Conservation (phyloP, 2,329 filamentous ascomycete species). For the Arachnomyces sp. region DNA sequence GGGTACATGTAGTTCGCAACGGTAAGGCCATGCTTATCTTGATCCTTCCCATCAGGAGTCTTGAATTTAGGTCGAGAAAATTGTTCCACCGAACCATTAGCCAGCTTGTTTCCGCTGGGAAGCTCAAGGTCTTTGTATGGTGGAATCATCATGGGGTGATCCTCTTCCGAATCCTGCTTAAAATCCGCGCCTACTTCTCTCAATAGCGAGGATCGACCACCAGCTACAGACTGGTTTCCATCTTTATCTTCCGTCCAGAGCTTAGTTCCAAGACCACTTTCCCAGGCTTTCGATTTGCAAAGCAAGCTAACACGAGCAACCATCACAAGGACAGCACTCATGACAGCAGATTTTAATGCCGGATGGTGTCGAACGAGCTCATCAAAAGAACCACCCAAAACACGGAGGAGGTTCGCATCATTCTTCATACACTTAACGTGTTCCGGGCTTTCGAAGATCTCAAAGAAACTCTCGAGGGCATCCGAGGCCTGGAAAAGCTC, state of each 20-base stretch:
- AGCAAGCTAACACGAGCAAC: conserved; percentile 70
- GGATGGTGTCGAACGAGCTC: conserved; percentile 93
- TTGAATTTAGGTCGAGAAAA: conserved; percentile 18
- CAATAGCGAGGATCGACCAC: conserved; percentile 37
- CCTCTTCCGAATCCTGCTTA: conserved; percentile 18
- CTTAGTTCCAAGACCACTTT: conserved; percentile 67
- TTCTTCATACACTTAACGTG: conserved; percentile 78
- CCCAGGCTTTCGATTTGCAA: conserved; percentile 60
- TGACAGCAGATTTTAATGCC: conserved; percentile 66
- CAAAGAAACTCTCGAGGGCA: conserved; percentile 78
- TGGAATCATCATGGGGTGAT: conserved; percentile 19
- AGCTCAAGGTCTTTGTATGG: conserved; percentile 22
- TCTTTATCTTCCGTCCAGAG: conserved; percentile 56
- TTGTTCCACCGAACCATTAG: conserved; percentile 21
- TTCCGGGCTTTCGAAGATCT: conserved; percentile 88
- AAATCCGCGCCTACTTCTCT: conserved; percentile 26
- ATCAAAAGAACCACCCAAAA: conserved; percentile 79
- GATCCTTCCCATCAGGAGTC: conserved; percentile 39
- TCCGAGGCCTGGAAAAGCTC: conserved; percentile 75
- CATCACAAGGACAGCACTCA: conserved; percentile 83
- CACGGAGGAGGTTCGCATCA: conserved; percentile 62
- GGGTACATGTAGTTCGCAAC: conserved; percentile 66
- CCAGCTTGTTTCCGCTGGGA: conserved; percentile 30
- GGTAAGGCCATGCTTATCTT: conserved; percentile 42
- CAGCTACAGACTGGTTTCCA: conserved; percentile 53